Base-by-base conservation (phyloP, 768 basidiomycete genomes). In the Hemileccinum rubropunctum region DNA sequence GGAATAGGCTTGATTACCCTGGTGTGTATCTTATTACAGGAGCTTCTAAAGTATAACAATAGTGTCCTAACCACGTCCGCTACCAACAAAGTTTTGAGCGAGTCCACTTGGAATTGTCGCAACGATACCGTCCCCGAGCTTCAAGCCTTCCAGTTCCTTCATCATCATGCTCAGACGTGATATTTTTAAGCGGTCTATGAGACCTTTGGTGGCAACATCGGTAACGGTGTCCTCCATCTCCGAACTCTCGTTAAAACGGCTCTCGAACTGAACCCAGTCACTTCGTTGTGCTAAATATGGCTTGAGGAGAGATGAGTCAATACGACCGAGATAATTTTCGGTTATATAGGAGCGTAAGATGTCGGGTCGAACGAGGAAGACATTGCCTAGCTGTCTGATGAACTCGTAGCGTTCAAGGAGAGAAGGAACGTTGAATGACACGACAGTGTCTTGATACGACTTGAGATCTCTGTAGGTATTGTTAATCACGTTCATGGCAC, bases 351-450 rank as follows among this genome's bases (percentile, higher is more conserved):
- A 91, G 58, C 88, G 91, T 57, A 99, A 79, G 50, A 95, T 91
- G 55, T 98, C 94, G 7, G 95, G 95, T 47, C 87, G 91, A 42
- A 99, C 90, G 55, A 98, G 87, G 78, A 98, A 99, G 56, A 95
- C 80, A 62, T 98, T 95, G 57, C 95, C 97, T 5, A 99, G 83
- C 68, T 98, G 95, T 35, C 95, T 87, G 54, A 98, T 86, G 73
- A 98, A 98, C 65, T 98, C 97, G 72, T 95, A 99, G 20, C 95
- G 92, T 66, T 98, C 95, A 56, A 86, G 82, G 8, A 99, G 76
- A 7, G 88, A 77, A 11, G 91, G 82, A 37, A 97, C 84, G 27
- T 78, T 77, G 71, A 95, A 98, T n/a, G 79, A 82, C 53, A 77
- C 73, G 57, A 97, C 82, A 2, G 81, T 81, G 59, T 98, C 97